phyloP scores from a whole-genome alignment of 2,329 filamentous ascomycete species.

The Waltergamsia citrina region DNA sequence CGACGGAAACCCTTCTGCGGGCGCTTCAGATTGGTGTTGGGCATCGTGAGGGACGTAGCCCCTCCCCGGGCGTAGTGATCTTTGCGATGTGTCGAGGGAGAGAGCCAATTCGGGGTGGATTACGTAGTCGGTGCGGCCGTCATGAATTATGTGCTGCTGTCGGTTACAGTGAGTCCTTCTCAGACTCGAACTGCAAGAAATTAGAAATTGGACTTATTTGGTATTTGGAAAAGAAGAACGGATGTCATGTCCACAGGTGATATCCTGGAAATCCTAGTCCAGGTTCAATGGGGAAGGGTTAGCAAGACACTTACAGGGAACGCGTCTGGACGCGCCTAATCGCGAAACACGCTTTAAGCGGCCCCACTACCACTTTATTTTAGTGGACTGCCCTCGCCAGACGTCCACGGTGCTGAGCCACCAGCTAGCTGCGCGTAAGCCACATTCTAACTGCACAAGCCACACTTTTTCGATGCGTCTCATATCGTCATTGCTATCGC shows the following conservation, averaged over 20 bases:
- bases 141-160: background rate
- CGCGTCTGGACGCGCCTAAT: conserved; percentile 7
- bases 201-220: background rate
- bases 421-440: background rate
- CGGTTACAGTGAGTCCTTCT: background rate
- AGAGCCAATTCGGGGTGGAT: background rate
- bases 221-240: background rate
- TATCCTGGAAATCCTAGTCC: background rate
- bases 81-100: background rate
- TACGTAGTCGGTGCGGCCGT: background rate
- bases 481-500: background rate
- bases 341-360: conserved; percentile 2
- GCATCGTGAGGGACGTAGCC: conserved; percentile 31
- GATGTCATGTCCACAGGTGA: background rate
- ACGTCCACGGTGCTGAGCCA: background rate
- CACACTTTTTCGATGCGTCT: background rate
- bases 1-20: conserved; percentile 59
- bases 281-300: background rate
- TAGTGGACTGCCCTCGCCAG: conserved; percentile 1
- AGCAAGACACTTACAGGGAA: too few relatives aligned
- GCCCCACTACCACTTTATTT: conserved; percentile 4
- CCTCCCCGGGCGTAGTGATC: background rate
- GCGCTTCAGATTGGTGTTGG: conserved; percentile 48
- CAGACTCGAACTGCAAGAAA: background rate
- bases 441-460: background rate